These are phyloP conservation scores for Coemansia sp. DNA, from an alignment of 192 early-diverging fungal species.

Conservation along the genomic window DNA sequence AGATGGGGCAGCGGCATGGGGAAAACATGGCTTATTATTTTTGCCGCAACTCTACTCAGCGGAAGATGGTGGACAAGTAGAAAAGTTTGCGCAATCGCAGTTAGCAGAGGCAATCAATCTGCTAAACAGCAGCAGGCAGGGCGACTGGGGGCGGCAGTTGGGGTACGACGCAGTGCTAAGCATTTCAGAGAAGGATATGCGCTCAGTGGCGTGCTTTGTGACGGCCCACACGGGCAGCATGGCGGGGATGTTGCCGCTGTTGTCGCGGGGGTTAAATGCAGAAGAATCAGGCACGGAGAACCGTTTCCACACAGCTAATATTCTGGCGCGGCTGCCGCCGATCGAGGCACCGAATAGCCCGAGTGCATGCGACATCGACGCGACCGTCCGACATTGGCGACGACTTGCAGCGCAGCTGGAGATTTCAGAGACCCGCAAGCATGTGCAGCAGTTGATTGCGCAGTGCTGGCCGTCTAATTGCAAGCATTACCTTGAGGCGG, in stretches of 20 bases:
- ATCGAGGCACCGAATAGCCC: constrained; percentile 28
- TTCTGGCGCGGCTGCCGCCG: constrained; percentile 22
- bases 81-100: constrained; percentile 15
- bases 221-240: constrained; percentile 20
- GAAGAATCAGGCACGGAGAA: background rate
- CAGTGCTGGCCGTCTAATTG: constrained; percentile 36
- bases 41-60: constrained; percentile 28
- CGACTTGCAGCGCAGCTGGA: constrained; percentile 23
- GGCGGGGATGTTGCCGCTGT: constrained; percentile 10
- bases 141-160: constrained; percentile 12
- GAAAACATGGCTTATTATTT: constrained; percentile 15
- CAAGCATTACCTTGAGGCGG: constrained; percentile 38
- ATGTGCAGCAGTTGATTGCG: constrained; percentile 31
- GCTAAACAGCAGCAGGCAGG: constrained; percentile 1
- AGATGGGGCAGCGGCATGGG: constrained; percentile 18
- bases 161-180: constrained; percentile 6
- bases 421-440: constrained; percentile 21
- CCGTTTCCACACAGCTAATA: constrained; percentile 24
- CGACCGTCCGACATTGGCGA: constrained; percentile 28
- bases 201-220: constrained; percentile 23
- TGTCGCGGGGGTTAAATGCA: background rate
- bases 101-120: constrained; percentile 17
- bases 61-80: background rate
- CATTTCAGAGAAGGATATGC: constrained; percentile 34
- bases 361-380: constrained; percentile 23